Evolutionary conservation across 768 basidiomycete species (phyloP).

Genomic region (Psilocybe azurescens): DNA sequence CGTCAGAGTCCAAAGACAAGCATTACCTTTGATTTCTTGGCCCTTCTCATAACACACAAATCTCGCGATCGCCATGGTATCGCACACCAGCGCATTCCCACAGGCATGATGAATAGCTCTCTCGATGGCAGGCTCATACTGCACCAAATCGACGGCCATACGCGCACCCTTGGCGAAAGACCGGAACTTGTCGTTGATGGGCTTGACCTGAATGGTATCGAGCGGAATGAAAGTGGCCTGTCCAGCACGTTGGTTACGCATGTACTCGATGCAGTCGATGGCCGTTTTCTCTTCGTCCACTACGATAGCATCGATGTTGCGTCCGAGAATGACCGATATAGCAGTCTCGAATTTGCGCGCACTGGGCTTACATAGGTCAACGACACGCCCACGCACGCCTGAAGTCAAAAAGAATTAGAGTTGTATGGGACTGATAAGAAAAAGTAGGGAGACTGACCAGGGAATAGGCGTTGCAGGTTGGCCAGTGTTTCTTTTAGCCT

Average conservation of each 20-base stretch:
- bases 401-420: not conserved
- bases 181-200: constrained; percentile 93
- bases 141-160: constrained; percentile 85
- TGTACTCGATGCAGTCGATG: constrained; percentile 98
- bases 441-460: constrained; percentile 52
- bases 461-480: constrained; percentile 87
- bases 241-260: constrained; percentile 93
- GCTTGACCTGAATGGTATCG: constrained; percentile 96
- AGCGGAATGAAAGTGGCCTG: constrained; percentile 98
- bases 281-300: constrained; percentile 98
- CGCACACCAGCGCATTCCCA: constrained; percentile 94
- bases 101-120: constrained; percentile 97
- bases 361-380: constrained; percentile 95
- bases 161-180: constrained; percentile 88
- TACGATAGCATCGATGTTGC: constrained; percentile 94
- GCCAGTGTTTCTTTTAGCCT: constrained; percentile 86
- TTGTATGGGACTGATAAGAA: not conserved
- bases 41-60: constrained; percentile 93
- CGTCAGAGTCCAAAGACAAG: constrained; percentile 20
- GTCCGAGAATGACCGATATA: constrained; percentile 89
- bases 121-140: constrained; percentile 84
- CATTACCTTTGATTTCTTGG: constrained; percentile 93
- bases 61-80: constrained; percentile 91
- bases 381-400: constrained; percentile 92
- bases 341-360: constrained; percentile 92